These are phyloP conservation scores for Fusarium napiforme DNA, from an alignment of 2,329 filamentous ascomycete species.

Conservation along the genomic window DNA sequence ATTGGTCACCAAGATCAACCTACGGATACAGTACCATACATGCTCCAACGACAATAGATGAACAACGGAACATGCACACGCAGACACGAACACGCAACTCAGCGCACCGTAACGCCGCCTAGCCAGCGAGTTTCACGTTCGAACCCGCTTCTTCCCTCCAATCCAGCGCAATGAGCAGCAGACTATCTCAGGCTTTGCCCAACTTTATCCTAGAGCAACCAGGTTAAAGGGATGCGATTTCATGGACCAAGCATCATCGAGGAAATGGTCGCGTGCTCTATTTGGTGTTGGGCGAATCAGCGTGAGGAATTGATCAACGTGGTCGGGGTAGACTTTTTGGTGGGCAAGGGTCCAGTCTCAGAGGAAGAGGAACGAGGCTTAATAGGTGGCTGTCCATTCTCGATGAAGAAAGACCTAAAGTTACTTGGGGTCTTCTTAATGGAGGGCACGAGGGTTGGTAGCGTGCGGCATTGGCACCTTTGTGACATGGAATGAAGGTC, in stretches of 20 bases:
- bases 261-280: slow-evolving; percentile 57
- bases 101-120: slow-evolving; percentile 24
- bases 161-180: slow-evolving; percentile 34
- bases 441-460: slow-evolving; percentile 24
- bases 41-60: slow-evolving; percentile 9
- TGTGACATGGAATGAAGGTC: slow-evolving; percentile 6
- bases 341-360: slow-evolving; percentile 38
- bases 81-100: slow-evolving; percentile 26
- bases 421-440: slow-evolving; percentile 1
- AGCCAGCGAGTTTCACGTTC: slow-evolving; percentile 33
- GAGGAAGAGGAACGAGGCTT: slow-evolving; percentile 37
- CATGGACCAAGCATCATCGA: slow-evolving; percentile 58
- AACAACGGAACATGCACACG: slow-evolving; percentile 16
- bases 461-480: slow-evolving; percentile 19
- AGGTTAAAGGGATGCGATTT: slow-evolving; percentile 37
- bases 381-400: slow-evolving; percentile 29
- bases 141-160: slow-evolving; percentile 42
- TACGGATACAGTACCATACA: neutral
- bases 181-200: slow-evolving; percentile 15
- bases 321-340: slow-evolving; percentile 44
- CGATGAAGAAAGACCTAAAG: slow-evolving; percentile 20
- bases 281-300: slow-evolving; percentile 50
- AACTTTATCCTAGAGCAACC: slow-evolving; percentile 33
- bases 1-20: slow-evolving; percentile 16
- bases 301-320: slow-evolving; percentile 49